Evolutionary conservation across 768 basidiomycete species (phyloP).

Genomic region (Tylopilus sp.): DNA sequence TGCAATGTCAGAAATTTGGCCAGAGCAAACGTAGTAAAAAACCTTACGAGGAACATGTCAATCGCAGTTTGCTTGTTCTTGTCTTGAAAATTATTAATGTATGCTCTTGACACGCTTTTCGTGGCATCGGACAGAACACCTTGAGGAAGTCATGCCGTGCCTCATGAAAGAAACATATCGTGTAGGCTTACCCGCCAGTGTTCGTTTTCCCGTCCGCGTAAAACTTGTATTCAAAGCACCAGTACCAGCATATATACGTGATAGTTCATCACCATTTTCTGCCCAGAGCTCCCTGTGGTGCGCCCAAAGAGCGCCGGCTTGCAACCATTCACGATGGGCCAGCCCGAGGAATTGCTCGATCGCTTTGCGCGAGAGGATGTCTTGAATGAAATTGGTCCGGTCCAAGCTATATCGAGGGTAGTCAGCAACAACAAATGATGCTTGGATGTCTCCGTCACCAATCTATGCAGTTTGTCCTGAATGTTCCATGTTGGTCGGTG

Average conservation of each 20-base stretch:
- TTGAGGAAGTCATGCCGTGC: slow-evolving; percentile 21
- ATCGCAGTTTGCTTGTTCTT: slow-evolving; percentile 92
- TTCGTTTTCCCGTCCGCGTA: slow-evolving; percentile 92
- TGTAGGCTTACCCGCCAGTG: slow-evolving; percentile 63
- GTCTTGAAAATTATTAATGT: slow-evolving; percentile 98
- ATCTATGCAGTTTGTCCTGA: slow-evolving; percentile 93
- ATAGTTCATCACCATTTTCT: slow-evolving; percentile 91
- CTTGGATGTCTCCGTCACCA: slow-evolving; percentile 54
- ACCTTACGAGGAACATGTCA: slow-evolving; percentile 86
- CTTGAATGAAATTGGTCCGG: slow-evolving; percentile 96
- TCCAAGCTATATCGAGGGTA: slow-evolving; percentile 60
- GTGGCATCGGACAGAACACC: slow-evolving; percentile 95
- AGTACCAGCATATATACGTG: slow-evolving; percentile 91
- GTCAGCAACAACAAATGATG: neutral
- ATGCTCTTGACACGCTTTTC: slow-evolving; percentile 92
- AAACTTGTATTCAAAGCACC: slow-evolving; percentile 94
- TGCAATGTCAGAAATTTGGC: neutral
- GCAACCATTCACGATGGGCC: slow-evolving; percentile 73
- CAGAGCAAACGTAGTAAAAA: slow-evolving; percentile 1
- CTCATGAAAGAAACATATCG: neutral
- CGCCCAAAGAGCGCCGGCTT: slow-evolving; percentile 69
- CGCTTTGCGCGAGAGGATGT: slow-evolving; percentile 81
- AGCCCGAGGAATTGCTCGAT: slow-evolving; percentile 82
- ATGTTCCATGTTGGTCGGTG: slow-evolving; percentile 87
- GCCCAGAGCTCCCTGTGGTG: slow-evolving; percentile 95